phyloP scores from a whole-genome alignment of 352 stramenopile species.

The Phytophthora sp. region DNA sequence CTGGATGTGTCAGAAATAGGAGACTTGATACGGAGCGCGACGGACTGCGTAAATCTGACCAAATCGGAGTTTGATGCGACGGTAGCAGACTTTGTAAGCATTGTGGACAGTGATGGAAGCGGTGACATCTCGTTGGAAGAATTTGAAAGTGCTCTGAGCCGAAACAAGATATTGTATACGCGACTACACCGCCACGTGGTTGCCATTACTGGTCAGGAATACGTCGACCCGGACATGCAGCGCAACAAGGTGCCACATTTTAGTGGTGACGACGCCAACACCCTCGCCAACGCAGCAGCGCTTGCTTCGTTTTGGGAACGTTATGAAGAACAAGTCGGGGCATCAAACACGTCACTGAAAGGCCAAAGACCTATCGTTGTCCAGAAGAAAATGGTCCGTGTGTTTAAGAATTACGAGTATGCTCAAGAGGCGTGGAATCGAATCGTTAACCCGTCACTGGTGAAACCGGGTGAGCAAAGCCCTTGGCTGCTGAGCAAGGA shows the following conservation, averaged over 20 bases:
- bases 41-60: conserved; percentile 77
- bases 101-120: conserved; percentile 83
- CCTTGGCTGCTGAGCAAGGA: conserved; percentile 81
- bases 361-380: conserved; percentile 58
- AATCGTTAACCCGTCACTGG: conserved; percentile 77
- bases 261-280: conserved; percentile 38
- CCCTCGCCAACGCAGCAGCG: conserved; percentile 61
- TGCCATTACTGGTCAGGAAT: conserved; percentile 78
- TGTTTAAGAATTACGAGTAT: conserved; percentile 89
- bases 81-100: conserved; percentile 73
- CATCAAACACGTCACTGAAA: conserved; percentile 62
- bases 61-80: conserved; percentile 79
- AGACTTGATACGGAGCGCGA: conserved; percentile 62
- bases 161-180: conserved; percentile 75
- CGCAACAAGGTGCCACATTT: conserved; percentile 76
- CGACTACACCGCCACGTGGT: conserved; percentile 67
- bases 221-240: conserved; percentile 66
- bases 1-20: conserved; percentile 76
- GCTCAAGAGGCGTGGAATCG: conserved; percentile 86
- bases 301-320: conserved; percentile 75
- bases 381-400: conserved; percentile 89
- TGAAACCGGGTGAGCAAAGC: conserved; percentile 72
- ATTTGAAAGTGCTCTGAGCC: conserved; percentile 74
- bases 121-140: conserved; percentile 87
- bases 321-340: conserved; percentile 75